Evolutionary conservation across 2,329 filamentous ascomycete genomes (phyloP).

Genomic region (Colletotrichum sp.): DNA sequence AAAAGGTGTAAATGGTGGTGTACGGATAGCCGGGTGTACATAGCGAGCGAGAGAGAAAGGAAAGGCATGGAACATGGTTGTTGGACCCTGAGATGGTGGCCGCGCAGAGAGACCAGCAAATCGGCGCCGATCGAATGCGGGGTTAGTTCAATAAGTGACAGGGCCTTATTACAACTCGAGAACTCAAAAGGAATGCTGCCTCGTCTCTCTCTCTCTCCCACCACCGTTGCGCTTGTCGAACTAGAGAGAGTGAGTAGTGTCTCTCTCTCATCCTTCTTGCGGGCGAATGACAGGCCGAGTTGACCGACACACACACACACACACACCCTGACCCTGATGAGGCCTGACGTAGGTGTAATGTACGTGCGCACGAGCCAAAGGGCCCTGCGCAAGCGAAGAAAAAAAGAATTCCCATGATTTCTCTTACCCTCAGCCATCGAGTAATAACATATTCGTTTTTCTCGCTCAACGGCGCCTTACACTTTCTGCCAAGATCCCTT

Average conservation of each 20-base stretch:
- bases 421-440: conserved; percentile 21
- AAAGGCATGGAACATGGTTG: conserved; percentile 16
- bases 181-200: background rate
- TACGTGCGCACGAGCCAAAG: background rate
- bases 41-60: background rate
- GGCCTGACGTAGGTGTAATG: conserved; percentile 15
- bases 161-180: conserved; percentile 16
- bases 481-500: background rate
- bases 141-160: conserved; percentile 14
- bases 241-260: background rate
- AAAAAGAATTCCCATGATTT: background rate
- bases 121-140: conserved; percentile 15
- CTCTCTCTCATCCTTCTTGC: background rate
- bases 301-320: background rate
- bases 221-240: background rate
- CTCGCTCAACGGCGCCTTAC: background rate
- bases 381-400: background rate
- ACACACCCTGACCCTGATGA: background rate
- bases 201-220: background rate
- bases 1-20: background rate
- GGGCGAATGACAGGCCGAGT: conserved; percentile 1
- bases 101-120: conserved; percentile 6
- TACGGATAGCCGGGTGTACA: conserved; percentile 7
- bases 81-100: conserved; percentile 14
- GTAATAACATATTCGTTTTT: conserved; percentile 4